Evolutionary conservation across 2,329 filamentous ascomycete genomes (phyloP), one percentile per base, ranked within the genome.

Genomic region (Sphaerulina musiva): DNA sequence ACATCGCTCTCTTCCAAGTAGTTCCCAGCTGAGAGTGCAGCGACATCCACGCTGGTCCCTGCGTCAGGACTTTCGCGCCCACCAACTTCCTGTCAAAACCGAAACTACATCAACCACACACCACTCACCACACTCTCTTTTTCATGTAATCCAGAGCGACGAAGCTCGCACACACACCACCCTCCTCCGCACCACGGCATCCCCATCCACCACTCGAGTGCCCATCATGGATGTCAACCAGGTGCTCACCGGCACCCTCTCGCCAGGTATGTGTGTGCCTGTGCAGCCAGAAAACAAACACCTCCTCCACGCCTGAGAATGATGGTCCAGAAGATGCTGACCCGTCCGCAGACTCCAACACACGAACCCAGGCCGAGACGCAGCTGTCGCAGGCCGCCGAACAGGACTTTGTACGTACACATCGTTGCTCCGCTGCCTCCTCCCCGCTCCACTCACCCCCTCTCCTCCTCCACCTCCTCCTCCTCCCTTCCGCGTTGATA

Each of bases 191-290:
- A 29, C 5, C 26, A 29, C 26, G 43, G 43, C 47, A 42, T 20
- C 32, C 26, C 29, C 7, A 43, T 20, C 42, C 38, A 17, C 9
- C 36, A 29, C 26, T 29, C 26, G 12, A 9, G 40, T 54, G 57
- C 58, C 62, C 64, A 89, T 82, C 78, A 91, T 95, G 87, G 89
- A 97, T 79, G 95, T 97, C 79, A 95, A 92, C 80, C 86, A 90
- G 78, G 92, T 98, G 79, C 87, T 98, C 80, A 84, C 89, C 76
- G 92, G 91, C 79, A 97, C 93, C 74, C 84, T 97, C 77, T 95
- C 91, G 71, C 81, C 91, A 71, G 92, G 93, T 97, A 78, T 73
- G 86, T 20, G 20, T 20, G 20, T 20, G 20, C 20, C 20, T 20
- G 20, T 20, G 20, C 20, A 20, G 20, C 20, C 20, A 20, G 20